Evolutionary conservation across 2,329 filamentous ascomycete genomes (phyloP).

Genomic region (Exophiala sp.): DNA sequence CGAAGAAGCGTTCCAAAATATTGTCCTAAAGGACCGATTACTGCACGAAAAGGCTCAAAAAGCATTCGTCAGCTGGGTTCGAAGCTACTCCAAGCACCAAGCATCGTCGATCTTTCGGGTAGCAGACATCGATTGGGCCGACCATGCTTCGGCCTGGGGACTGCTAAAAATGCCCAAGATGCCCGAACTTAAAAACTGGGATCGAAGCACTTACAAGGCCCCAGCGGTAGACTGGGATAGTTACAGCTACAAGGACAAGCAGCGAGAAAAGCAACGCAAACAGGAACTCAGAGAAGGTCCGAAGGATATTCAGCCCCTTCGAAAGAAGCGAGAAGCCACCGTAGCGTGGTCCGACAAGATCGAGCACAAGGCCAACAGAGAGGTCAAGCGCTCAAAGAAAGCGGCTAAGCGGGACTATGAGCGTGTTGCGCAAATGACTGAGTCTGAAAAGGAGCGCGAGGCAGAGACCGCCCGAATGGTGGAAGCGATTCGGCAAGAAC

Average conservation of each 20-base stretch:
- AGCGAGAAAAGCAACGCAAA: conserved; percentile 63
- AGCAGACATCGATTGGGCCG: conserved; percentile 77
- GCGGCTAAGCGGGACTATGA: conserved; percentile 63
- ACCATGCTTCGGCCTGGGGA: conserved; percentile 79
- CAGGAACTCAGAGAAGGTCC: conserved; percentile 49
- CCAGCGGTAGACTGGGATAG: conserved; percentile 64
- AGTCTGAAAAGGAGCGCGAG: conserved; percentile 63
- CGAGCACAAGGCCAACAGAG: conserved; percentile 62
- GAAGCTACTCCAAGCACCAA: conserved; percentile 86
- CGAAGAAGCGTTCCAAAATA: conserved; percentile 59
- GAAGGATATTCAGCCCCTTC: conserved; percentile 26
- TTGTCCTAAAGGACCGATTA: conserved; percentile 57
- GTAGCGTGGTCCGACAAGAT: conserved; percentile 71
- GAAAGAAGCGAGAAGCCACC: conserved; percentile 52
- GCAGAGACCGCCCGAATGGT: conserved; percentile 64
- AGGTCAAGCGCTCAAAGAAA: conserved; percentile 62
- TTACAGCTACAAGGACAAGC: conserved; percentile 69
- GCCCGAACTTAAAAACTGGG: conserved; percentile 78
- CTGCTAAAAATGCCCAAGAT: conserved; percentile 84
- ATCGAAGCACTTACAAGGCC: conserved; percentile 63
- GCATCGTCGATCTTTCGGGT: conserved; percentile 87
- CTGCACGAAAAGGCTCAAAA: conserved; percentile 84
- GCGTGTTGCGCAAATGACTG: conserved; percentile 63
- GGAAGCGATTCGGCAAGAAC: conserved; percentile 59
- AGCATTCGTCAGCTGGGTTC: conserved; percentile 90